Evolutionary conservation across 805 yeast species (phyloP).

Genomic region (Saccharomyces eubayanus): DNA sequence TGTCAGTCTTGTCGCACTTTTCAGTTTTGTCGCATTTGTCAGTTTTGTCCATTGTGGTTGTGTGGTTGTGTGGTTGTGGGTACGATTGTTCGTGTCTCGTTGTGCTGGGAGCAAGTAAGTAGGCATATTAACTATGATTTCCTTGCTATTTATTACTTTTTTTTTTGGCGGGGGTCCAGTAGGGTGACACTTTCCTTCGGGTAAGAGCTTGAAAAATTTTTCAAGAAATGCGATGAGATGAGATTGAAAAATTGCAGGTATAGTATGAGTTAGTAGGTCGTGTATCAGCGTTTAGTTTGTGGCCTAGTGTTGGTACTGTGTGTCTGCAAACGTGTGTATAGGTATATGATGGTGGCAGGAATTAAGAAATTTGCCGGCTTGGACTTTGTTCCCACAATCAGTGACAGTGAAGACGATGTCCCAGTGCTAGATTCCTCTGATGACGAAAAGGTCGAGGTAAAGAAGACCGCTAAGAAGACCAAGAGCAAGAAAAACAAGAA

Average conservation of each 20-base stretch:
- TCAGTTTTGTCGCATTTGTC: not conserved
- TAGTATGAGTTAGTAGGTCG: not conserved
- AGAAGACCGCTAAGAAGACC: slow-evolving; percentile 18
- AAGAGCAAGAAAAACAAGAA: slow-evolving; percentile 21
- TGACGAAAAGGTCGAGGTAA: slow-evolving; percentile 32
- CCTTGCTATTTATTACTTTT: not conserved
- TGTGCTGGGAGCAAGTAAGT: not conserved
- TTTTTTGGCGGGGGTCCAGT: not conserved
- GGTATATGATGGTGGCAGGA: not conserved
- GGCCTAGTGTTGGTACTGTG: not conserved
- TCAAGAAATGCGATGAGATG: slow-evolving; percentile 20
- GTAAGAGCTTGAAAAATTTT: slow-evolving; percentile 2
- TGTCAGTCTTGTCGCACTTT: not conserved
- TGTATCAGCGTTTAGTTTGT: not conserved
- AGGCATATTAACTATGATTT: not conserved
- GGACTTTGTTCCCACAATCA: slow-evolving; percentile 62
- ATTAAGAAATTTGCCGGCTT: slow-evolving; percentile 19
- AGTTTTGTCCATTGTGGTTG: not conserved
- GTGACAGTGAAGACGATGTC: slow-evolving; percentile 66
- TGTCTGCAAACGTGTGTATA: not conserved
- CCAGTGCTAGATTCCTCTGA: slow-evolving; percentile 45
- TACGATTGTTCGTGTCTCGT: not conserved
- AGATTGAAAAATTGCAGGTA: slow-evolving; percentile 1
- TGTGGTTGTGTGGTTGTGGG: not conserved
- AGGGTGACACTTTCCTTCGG: not conserved